Base-by-base conservation (phyloP, 1,139 yeast genomes). In the Kluyveromyces sp. region DNA sequence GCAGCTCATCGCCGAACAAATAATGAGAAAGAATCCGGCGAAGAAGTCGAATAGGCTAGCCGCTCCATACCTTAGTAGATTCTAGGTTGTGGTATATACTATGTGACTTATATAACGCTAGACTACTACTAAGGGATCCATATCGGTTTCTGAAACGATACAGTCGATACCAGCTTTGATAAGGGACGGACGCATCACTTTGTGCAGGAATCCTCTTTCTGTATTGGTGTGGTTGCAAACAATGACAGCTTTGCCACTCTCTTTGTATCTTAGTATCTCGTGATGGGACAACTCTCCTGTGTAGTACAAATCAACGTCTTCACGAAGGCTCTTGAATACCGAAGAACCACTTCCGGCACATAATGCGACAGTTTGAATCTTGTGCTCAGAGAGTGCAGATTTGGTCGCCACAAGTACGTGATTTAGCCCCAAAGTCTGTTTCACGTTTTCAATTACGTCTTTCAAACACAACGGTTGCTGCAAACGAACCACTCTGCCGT, bases 301-400 rank as follows among this genome's bases (percentile, higher is more conserved):
- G 56, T 80, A 77, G 60, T 74, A 83, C 34, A 88, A 69, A 56
- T 92, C 98, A 0, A 89, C 94, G 3, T 57, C 60, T 15, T 57
- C 53, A n/a, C 49, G 49, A 22, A 67, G 41, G 2, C 51, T 43
- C 35, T 53, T 55, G 50, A 69, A 69, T 2, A 76, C 77, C 0
- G 83, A 81, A 1, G 85, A 80, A 0, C 99, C 99, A 3, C 96
- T 85, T 0, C 99, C 99, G 3, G 98, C 98, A 64, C 99, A 92
- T 18, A 92, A 63, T 0, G 96, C 97, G n/a, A 88, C 70, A 0
- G 72, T 69, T 18, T 61, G 63, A 34, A 84, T 68, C 4, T 64
- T 65, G 13, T 61, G 65, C n/a, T 54, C 51, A 11, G 52, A 45
- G 25, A 52, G 43, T 9, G 60, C 49, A 9, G 63, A 62, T 2